Base-by-base conservation (phyloP, 202 grass and related monocot genomes). In the Bolboschoenoplectus hybrid region DNA sequence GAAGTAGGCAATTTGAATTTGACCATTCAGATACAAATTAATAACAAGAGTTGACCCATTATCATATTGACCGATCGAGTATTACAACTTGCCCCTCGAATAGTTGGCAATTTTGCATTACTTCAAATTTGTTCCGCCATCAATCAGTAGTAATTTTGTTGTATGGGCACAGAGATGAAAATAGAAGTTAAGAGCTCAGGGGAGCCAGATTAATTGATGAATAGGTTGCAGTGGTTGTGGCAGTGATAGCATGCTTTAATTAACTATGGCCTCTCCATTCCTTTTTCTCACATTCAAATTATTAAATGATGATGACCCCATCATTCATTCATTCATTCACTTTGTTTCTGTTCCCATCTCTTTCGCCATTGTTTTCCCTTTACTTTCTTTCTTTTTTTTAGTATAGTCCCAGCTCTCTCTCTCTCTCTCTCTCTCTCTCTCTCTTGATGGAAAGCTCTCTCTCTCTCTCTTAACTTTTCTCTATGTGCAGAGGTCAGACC, bases 301-400 rank as follows among this genome's bases (percentile, higher is more conserved):
- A 75, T 91, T 92, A 83, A 85, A 67, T 69, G 86, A 86, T 83
- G 80, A 87, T 89, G 86, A 66, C 90, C 72, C 63, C 63, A 80
- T 85, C 90, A 91, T 89, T 87, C 91, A 91, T 91, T 26, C 26
- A 26, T 26, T 94, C 90, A 90, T 93, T 92, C 91, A 91, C 91
- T 97, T 94, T 97, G 91, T 73, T 92, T 90, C 88, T 87, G 72
- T 88, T 78, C 65, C 82, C 17, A 65, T 71, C 81, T 76, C 80
- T 83, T 51, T 43, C 63, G 9, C 36, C 67, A 9, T 83, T 38
- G 9, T 74, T n/a, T 74, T 5, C 68, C 58, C 40, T 57, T 52
- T 58, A 43, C 35, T 19, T 13, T 63, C 34, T 34, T 41, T 9
- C 14, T 46, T 12, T 61, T 17, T 67, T 43, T 46, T 11, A 17